Conservation (phyloP, 2,329 filamentous ascomycete genomes). For the Exophiala aquamarina region DNA sequence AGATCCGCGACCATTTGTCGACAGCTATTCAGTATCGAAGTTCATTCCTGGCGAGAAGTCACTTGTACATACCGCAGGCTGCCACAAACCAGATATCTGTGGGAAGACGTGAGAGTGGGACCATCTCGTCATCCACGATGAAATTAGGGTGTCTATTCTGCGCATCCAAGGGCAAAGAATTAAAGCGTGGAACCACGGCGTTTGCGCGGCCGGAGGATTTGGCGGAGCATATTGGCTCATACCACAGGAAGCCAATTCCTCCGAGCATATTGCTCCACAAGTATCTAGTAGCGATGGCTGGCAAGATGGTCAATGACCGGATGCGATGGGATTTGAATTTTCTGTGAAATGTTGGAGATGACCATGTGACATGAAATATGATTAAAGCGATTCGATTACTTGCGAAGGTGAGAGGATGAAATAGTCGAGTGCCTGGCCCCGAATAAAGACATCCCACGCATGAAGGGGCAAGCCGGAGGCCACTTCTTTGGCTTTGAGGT, state of each 20-base stretch:
- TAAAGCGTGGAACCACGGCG: constrained; percentile 13
- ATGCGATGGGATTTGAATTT: constrained; percentile 28
- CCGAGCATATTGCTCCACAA: constrained; percentile 24
- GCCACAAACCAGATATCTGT: constrained; percentile 5
- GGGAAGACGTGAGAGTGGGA: constrained; percentile 1
- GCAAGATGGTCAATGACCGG: constrained; percentile 17
- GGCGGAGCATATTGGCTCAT: constrained; percentile 21
- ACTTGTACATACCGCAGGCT: constrained; percentile 22
- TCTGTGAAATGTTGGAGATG: constrained; percentile 9
- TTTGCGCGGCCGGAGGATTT: constrained; percentile 21
- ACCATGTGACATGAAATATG: neutral
- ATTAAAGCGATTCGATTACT: no score
- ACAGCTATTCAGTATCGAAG: constrained; percentile 24
- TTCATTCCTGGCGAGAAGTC: constrained; percentile 24
- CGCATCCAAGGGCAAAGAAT: constrained; percentile 20
- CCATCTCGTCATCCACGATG: constrained; percentile 1
- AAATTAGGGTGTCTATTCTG: constrained; percentile 30
- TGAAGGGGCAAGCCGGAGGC: no score
- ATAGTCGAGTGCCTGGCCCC: no score
- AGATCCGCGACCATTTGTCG: constrained; percentile 22
- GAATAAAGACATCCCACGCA: no score
- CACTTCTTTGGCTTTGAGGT: no score
- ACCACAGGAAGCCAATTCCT: constrained; percentile 18
- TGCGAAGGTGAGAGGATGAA: no score
- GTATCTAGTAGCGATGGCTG: constrained; percentile 23